Base-by-base conservation (phyloP, 2,329 filamentous ascomycete species). In the Teratosphaeria epicoccoides region DNA sequence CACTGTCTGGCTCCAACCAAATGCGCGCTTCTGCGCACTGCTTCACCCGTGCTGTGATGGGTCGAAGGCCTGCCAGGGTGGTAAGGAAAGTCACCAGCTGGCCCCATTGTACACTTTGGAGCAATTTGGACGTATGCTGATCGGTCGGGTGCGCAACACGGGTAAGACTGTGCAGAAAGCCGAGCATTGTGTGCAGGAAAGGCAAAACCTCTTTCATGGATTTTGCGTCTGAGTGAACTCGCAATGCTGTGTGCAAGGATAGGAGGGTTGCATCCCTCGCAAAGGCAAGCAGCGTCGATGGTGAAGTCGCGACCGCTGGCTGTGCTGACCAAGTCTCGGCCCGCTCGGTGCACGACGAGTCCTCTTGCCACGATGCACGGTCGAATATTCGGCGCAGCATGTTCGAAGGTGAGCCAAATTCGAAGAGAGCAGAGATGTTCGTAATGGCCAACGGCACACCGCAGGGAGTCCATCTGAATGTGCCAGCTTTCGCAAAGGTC, bases 151-250 rank as follows among this genome's bases (percentile, higher is more conserved):
- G 20, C 17, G 24, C n/a, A 25, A 45, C 29, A 14, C 14, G 9
- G 28, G 12, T 14, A 22, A 24, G 14, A 33, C 37, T 49, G 26
- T 53, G 49, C 25, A 54, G 7, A 28, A 53, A 85, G 0, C 78
- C 75, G 20, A 87, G 67, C 3, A 77, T 74, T 0, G 80, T 74
- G 57, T 87, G 82, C 0, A 84, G 59, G 59, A 80, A 85, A 0
- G 82, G 76, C 1, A 84, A 68, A 1, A 81, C 76, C 54, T 82
- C 53, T 23, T 33, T 11, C 6, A 57, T 14, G 79, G 72, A 0
- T 79, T 63, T 1, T 67, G 40, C 26, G 29, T 47, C 50, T 0
- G 47, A 12, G 4, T 17, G 24, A 44, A 45, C 45, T 26, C 37
- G 50, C 25, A 53, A 22, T 7, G 33, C 43, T 22, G 47, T 44